Percentiles rank a stretch among this genome's conserved stretches.
Evolutionary conservation across 129 eudicot genomes (phyloP).

Genomic region (Flaveria trinervia): DNA sequence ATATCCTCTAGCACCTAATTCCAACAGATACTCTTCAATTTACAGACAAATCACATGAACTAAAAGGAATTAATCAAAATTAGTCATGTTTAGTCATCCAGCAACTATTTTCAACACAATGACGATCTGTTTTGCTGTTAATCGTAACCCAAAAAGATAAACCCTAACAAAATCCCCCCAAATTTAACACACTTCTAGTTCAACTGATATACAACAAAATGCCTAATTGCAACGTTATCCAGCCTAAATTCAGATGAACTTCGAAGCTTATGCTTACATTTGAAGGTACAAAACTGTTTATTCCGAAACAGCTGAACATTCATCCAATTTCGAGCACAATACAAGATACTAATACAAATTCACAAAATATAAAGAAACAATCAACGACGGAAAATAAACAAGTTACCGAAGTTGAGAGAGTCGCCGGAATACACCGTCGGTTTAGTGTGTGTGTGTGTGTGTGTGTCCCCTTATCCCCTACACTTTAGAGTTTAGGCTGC

Average conservation of each 20-base stretch:
- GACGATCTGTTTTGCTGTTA: neutral
- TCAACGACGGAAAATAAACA: neutral
- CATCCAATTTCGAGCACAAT: too few relatives aligned
- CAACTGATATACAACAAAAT: neutral
- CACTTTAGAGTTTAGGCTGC: constrained; percentile 19
- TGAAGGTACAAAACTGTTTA: neutral
- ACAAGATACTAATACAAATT: neutral
- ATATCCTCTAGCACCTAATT: neutral
- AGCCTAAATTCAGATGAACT: too few relatives aligned
- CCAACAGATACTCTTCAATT: neutral
- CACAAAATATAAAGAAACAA: neutral
- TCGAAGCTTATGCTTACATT: neutral
- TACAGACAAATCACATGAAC: neutral
- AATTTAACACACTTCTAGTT: constrained; percentile 17
- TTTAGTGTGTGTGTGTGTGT: neutral
- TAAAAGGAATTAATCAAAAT: neutral
- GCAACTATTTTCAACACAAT: neutral
- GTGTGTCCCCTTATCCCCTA: constrained; percentile 17
- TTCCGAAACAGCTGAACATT: neutral
- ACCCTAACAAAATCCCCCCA: constrained; percentile 1
- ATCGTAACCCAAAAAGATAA: neutral
- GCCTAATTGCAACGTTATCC: neutral
- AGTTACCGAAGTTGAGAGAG: constrained; percentile 30
- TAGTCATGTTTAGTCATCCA: neutral
- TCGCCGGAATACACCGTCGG: constrained; percentile 17